Evolutionary conservation across 768 basidiomycete species (phyloP).

Genomic region (Gautieria morchelliformis): DNA sequence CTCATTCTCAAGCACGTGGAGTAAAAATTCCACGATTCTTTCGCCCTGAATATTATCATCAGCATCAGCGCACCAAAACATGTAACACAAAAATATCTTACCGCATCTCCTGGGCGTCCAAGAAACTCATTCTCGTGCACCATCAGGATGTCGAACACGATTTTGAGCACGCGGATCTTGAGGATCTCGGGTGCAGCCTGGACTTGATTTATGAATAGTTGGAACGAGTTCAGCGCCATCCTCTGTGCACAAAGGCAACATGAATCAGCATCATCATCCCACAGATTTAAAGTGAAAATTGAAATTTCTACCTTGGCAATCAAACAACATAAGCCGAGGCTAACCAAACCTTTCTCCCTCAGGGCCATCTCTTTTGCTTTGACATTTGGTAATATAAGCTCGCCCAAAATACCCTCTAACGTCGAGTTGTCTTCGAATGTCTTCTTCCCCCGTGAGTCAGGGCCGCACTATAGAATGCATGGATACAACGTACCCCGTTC

Average conservation of each 20-base stretch:
- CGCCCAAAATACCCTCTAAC: constrained; percentile 56
- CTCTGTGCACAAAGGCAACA: constrained; percentile 22
- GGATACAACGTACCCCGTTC: constrained; percentile 52
- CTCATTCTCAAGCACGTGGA: constrained; percentile 45
- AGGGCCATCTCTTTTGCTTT: constrained; percentile 77
- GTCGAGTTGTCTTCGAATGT: constrained; percentile 61
- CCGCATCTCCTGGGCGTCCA: constrained; percentile 27
- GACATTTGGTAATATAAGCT: constrained; percentile 86
- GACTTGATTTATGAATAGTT: constrained; percentile 74
- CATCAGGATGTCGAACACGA: constrained; percentile 82
- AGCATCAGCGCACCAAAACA: not conserved
- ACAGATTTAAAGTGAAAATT: not conserved
- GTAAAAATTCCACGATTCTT: constrained; percentile 59
- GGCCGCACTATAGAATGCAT: not conserved
- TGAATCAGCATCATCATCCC: constrained; percentile 18
- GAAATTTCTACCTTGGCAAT: constrained; percentile 53
- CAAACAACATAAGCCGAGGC: constrained; percentile 76
- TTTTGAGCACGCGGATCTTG: constrained; percentile 62
- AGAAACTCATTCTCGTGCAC: constrained; percentile 65
- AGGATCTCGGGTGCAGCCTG: constrained; percentile 53
- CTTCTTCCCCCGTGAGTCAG: constrained; percentile 17
- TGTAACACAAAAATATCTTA: constrained; percentile 2
- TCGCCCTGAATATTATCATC: constrained; percentile 26
- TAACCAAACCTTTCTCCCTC: constrained; percentile 71
- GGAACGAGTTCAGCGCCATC: constrained; percentile 51